Evolutionary conservation across 305 asterid species (phyloP).

Genomic region (Euphrasia arctica): DNA sequence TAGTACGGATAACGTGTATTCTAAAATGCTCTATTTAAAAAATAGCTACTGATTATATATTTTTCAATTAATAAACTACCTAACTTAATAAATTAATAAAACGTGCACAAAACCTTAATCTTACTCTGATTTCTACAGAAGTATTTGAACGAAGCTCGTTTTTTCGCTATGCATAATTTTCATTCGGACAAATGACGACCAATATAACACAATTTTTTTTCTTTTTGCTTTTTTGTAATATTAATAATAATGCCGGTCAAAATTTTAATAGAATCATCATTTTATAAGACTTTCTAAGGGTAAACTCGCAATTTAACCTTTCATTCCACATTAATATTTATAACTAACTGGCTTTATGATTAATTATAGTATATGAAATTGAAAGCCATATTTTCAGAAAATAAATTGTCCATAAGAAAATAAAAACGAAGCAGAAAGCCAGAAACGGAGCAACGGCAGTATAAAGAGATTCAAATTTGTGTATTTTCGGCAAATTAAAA

Average conservation of each 20-base stretch:
- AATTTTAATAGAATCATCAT: neutral
- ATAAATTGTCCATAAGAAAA: neutral
- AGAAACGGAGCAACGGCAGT: neutral
- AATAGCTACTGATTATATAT: no score
- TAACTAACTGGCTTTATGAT: no score
- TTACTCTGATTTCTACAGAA: no score
- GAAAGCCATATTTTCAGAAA: neutral
- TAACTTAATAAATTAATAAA: no score
- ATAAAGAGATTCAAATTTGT: conserved; percentile 25
- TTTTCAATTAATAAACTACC: no score
- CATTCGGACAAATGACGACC: neutral
- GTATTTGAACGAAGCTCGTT: neutral
- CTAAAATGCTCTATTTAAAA: neutral
- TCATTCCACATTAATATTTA: neutral
- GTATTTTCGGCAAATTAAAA: conserved; percentile 5
- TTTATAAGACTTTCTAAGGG: neutral
- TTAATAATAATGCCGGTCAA: neutral
- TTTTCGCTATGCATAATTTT: no score
- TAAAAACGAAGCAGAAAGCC: neutral
- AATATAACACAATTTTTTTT: no score
- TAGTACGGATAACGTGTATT: neutral
- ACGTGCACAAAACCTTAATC: no score
- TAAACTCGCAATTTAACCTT: neutral
- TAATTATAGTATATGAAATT: neutral
- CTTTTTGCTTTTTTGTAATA: no score